These are phyloP conservation scores for Phytophthora pluvialis DNA, from an alignment of 352 stramenopile species.

Conservation along the genomic window DNA sequence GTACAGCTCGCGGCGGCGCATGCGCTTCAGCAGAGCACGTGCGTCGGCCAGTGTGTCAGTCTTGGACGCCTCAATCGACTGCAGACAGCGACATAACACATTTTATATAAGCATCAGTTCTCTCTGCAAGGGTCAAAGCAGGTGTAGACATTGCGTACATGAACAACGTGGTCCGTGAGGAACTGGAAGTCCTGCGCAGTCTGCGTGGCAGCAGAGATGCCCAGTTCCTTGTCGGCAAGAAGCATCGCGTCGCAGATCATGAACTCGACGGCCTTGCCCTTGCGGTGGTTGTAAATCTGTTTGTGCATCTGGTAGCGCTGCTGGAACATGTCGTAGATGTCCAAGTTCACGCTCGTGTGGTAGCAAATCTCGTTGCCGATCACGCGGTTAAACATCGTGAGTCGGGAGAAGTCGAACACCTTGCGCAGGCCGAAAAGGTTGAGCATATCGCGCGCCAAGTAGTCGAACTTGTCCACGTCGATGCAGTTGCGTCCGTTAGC, in stretches of 20 bases:
- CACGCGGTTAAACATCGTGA: conserved; percentile 87
- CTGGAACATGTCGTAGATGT: conserved; percentile 92
- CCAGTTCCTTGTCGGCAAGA: conserved; percentile 73
- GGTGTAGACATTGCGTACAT: conserved; percentile 39
- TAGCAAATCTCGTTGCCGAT: conserved; percentile 91
- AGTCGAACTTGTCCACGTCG: conserved; percentile 94
- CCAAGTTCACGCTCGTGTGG: conserved; percentile 84
- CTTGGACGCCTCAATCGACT: conserved; percentile 83
- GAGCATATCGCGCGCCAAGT: conserved; percentile 87
- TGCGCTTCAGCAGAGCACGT: conserved; percentile 69
- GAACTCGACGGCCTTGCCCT: conserved; percentile 88
- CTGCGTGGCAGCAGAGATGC: conserved; percentile 70
- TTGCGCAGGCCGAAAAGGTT: conserved; percentile 86
- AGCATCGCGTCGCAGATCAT: conserved; percentile 92
- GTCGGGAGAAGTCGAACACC: conserved; percentile 75
- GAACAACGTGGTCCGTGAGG: conserved; percentile 76
- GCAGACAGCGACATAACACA: conserved; percentile 4
- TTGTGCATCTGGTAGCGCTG: conserved; percentile 92
- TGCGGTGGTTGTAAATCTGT: conserved; percentile 91
- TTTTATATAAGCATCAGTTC: neutral
- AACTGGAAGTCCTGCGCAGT: conserved; percentile 76
- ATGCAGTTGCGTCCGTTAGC: conserved; percentile 92
- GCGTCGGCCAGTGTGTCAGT: conserved; percentile 51
- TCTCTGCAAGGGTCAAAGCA: neutral
- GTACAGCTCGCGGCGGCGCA: conserved; percentile 82